phyloP scores from a whole-genome alignment of 1,284 basidiomycete species.

The Schizophyllum amplum region DNA sequence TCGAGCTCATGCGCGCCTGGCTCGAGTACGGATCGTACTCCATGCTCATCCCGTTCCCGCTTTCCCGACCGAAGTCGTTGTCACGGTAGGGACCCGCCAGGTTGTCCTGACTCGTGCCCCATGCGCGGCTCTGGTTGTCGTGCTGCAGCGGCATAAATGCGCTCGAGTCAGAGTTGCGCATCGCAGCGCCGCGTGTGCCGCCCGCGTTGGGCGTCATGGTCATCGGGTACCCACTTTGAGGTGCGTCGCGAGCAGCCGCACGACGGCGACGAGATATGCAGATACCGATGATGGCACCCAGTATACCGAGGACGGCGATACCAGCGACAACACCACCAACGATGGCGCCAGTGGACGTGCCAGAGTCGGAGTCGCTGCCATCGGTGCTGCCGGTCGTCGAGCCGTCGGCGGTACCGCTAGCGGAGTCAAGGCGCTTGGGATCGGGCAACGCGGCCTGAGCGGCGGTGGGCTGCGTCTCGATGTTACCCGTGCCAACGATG shows the following conservation, averaged over 20 bases:
- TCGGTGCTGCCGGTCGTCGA: slow-evolving; percentile 17
- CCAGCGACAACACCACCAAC: slow-evolving; percentile 45
- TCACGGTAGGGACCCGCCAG: slow-evolving; percentile 8
- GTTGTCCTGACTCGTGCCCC: slow-evolving; percentile 27
- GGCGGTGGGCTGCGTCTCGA: slow-evolving; percentile 56
- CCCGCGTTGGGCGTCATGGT: slow-evolving; percentile 11
- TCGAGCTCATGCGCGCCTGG: slow-evolving; percentile 13
- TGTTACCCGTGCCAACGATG: slow-evolving; percentile 72
- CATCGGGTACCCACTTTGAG: slow-evolving; percentile 21
- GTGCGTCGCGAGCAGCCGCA: slow-evolving; percentile 19
- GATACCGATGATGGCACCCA: slow-evolving; percentile 42
- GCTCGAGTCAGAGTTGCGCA: slow-evolving; percentile 10
- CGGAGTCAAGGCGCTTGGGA: slow-evolving; percentile 32
- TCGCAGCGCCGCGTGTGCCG: slow-evolving; percentile 4
- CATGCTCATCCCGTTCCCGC: slow-evolving; percentile 25
- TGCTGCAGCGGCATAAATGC: slow-evolving; percentile 13
- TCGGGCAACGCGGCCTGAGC: slow-evolving; percentile 44
- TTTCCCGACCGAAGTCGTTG: slow-evolving; percentile 13
- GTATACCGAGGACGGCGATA: slow-evolving; percentile 36
- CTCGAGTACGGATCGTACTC: slow-evolving; percentile 29
- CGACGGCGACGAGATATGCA: slow-evolving; percentile 37
- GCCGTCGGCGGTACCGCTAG: slow-evolving; percentile 29
- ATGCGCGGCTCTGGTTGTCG: slow-evolving; percentile 12
- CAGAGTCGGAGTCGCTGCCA: slow-evolving; percentile 2
- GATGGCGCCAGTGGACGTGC: slow-evolving; percentile 34